A percentile compares a stretch with the other conserved stretches of the same genome.
Evolutionary conservation across 163 green algal genomes (phyloP).

Genomic region (Chlorella variabilis): DNA sequence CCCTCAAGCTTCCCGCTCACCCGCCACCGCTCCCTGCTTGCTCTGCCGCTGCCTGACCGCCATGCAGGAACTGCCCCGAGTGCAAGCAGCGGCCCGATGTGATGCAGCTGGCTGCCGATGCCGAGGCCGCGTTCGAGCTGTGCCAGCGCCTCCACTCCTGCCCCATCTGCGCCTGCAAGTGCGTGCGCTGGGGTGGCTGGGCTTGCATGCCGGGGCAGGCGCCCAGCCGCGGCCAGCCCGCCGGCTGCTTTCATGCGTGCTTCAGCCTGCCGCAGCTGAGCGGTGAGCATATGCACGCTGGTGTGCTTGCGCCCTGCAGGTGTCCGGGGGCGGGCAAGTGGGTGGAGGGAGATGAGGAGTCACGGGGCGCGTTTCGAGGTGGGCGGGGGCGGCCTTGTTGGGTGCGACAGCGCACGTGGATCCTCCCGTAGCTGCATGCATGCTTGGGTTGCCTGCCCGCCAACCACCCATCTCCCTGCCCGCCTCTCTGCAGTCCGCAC

Average conservation of each 20-base stretch:
- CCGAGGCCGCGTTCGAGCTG: slow-evolving; percentile 28
- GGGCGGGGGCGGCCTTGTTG: background rate
- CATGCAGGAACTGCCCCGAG: slow-evolving; percentile 49
- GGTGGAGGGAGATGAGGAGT: slow-evolving; percentile 44
- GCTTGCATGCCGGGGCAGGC: background rate
- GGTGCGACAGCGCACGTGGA: background rate
- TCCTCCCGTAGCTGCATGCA: background rate
- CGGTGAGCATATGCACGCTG: too few relatives aligned
- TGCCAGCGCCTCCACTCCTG: slow-evolving; percentile 48
- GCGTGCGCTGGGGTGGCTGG: background rate
- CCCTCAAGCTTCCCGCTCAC: too few relatives aligned
- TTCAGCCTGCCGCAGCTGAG: too few relatives aligned
- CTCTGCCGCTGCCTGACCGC: background rate
- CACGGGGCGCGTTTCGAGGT: slow-evolving; percentile 36
- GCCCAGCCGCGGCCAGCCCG: background rate
- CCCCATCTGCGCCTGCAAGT: slow-evolving; percentile 58
- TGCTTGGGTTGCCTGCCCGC: background rate
- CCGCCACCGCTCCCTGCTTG: background rate
- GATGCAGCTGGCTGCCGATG: slow-evolving; percentile 44
- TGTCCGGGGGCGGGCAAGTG: slow-evolving; percentile 56
- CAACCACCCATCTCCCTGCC: background rate
- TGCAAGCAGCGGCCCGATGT: slow-evolving; percentile 50
- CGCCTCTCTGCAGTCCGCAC: slow-evolving; percentile 2
- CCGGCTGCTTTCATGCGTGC: background rate
- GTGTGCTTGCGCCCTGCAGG: slow-evolving; percentile 40